Base-by-base conservation (phyloP, 768 basidiomycete species). In the Naganishia onofrii region DNA sequence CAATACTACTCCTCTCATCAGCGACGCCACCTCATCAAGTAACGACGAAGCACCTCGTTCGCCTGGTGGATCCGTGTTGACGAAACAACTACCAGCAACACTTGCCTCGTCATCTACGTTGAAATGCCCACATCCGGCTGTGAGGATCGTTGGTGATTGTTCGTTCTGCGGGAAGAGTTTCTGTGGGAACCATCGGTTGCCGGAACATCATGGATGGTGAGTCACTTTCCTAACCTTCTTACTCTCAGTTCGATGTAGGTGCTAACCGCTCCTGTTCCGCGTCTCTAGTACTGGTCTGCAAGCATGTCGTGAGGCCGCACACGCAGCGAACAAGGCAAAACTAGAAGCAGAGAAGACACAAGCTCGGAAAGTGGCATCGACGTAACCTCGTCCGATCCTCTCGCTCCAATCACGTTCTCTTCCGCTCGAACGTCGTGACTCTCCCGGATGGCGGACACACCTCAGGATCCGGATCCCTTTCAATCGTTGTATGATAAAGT, bases 151-250 rank as follows among this genome's bases (percentile, higher is more conserved):
- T 0, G 79, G 79, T 4, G 78, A 79, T 66, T 80, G 79, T 58
- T 68, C 76, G 36, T 77, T 79, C 70, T 80, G 79, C 67, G 66
- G 71, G 46, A 74, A 72, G 66, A 73, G 72, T 23, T 80, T 76
- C 69, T 80, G 79, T 70, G 72, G 72, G 31, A 74, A 75, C 6
- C 79, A 80, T 71, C 64, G 79, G 23, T 76, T 77, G 57, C 78
- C 78, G 12, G 79, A 80, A 71, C 70, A 76, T 19, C 79, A 80
- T 73, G 75, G 77, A 26, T 80, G 79, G 79, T 79, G 70, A 74
- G 79, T 78, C 28, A 12, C 23, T 63, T 17, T 31, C 57, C 17
- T 36, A 4, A 4, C 34, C 34, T 36, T 36, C 12, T 4, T 36
- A 36, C 34, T 23, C 1, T 58, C 57, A n/a, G 34, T 2, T 8